phyloP scores from a whole-genome alignment of 306 rosid species.

The Trifolium dubium region DNA sequence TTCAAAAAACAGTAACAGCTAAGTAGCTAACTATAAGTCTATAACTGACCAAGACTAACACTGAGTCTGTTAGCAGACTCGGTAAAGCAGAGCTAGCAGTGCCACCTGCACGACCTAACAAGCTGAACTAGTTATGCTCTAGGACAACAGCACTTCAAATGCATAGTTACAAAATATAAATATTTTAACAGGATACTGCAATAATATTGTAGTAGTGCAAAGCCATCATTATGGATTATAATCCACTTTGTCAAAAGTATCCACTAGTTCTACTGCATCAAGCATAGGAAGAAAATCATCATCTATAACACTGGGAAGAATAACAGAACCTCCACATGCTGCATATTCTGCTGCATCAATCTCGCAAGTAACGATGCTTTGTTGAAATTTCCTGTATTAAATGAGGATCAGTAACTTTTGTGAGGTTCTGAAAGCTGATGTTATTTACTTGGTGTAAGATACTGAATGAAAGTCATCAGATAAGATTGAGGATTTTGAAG shows the following conservation, averaged over 20 bases:
- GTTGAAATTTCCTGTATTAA: slow-evolving; percentile 68
- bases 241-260: slow-evolving; percentile 3
- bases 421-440: background rate
- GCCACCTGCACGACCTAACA: background rate
- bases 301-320: slow-evolving; percentile 31
- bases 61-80: background rate
- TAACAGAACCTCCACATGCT: slow-evolving; percentile 47
- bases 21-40: background rate
- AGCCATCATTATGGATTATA: too few species aligned
- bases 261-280: background rate
- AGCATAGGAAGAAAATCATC: slow-evolving; percentile 23
- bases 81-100: background rate
- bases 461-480: background rate
- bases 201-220: background rate
- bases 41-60: background rate
- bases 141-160: slow-evolving; percentile 11
- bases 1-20: background rate
- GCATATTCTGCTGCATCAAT: slow-evolving; percentile 39
- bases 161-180: background rate
- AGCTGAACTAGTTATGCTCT: slow-evolving; percentile 8
- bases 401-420: slow-evolving; percentile 3
- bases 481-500: slow-evolving; percentile 1
- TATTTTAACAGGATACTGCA: background rate
- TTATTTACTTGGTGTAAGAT: background rate
- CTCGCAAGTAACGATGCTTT: slow-evolving; percentile 39